A percentile compares a stretch with the other conserved stretches of the same genome.
These are phyloP conservation scores for Coemansia guatemalensis DNA, from an alignment of 192 early-diverging fungal species.

Conservation along the genomic window DNA sequence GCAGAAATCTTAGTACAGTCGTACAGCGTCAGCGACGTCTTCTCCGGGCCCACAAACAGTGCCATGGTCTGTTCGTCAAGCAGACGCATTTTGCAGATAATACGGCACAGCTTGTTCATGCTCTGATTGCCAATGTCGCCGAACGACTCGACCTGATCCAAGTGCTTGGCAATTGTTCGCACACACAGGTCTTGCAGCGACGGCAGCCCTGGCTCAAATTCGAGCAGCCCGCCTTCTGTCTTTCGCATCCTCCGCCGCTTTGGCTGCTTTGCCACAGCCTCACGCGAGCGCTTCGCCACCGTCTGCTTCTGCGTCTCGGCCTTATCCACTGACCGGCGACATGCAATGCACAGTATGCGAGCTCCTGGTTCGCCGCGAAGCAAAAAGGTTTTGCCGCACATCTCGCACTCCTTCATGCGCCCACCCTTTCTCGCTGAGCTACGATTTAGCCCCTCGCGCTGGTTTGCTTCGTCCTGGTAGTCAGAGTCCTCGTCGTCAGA, in stretches of 20 bases:
- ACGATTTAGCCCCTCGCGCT: slow-evolving; percentile 29
- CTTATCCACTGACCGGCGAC: slow-evolving; percentile 42
- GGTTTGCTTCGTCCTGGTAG: slow-evolving; percentile 17
- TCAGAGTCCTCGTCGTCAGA: slow-evolving; percentile 12
- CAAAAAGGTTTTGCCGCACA: slow-evolving; percentile 43
- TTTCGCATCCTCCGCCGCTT: slow-evolving; percentile 26
- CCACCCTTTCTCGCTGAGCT: slow-evolving; percentile 51
- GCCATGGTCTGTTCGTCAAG: slow-evolving; percentile 62
- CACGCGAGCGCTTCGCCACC: slow-evolving; percentile 17
- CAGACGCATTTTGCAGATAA: slow-evolving; percentile 74
- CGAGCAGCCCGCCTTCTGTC: slow-evolving; percentile 52
- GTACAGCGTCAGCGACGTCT: slow-evolving; percentile 63
- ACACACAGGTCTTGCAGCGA: slow-evolving; percentile 68
- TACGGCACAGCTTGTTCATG: slow-evolving; percentile 71
- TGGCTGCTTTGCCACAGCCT: not conserved
- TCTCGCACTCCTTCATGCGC: slow-evolving; percentile 38
- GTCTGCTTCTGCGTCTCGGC: slow-evolving; percentile 2
- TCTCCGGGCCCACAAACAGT: slow-evolving; percentile 68
- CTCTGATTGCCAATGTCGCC: slow-evolving; percentile 74
- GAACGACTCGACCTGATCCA: slow-evolving; percentile 81
- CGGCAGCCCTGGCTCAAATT: slow-evolving; percentile 56
- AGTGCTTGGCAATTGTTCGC: slow-evolving; percentile 67
- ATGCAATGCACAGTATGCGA: slow-evolving; percentile 30
- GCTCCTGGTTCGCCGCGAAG: slow-evolving; percentile 20
- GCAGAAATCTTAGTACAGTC: slow-evolving; percentile 74